Base-by-base conservation (phyloP, 192 early-diverging fungal species). In the Backusella westeae region DNA sequence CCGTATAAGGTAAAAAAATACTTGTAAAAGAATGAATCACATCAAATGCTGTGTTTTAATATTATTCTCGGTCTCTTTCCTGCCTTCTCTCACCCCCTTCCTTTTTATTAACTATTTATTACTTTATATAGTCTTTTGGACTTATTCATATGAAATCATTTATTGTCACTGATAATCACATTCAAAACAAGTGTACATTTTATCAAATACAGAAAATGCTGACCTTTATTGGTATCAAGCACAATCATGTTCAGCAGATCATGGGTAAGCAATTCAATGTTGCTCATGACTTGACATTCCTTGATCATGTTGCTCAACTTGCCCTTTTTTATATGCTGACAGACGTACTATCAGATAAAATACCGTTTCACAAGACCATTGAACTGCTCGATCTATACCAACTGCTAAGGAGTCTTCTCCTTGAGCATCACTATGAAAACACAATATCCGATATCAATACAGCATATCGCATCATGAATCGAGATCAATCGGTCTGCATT, bases 161-260 rank as follows among this genome's bases (percentile, higher is more conserved):
- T 42, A 29, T 15, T 39, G 41, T 46, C 12, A 72, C 23, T 32
- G 70, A 72, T 49, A 29, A 72, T 46, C 39, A 42, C 34, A 38
- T 14, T 12, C 56, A 63, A 14, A 29, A 23, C 21, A 63, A 63
- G n/a, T 74, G 72, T 34, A 74, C 72, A 19, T 63, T 32, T 38
- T 75, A 77, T 67, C 69, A 77, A 65, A n/a, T 77, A 29, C 67
- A 77, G 36, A 34, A 29, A n/a, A 46, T 77, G 17, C 70, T 77
- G 14, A 52, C 53, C 1, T 77, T 77, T 34, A 77, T 77, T 65
- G 76, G 76, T 10, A 34, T 35, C 10, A 77, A 77, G n/a, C 69
- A 77, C 34, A 23, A 32, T 65, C 76, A 77, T 34, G 39, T 34
- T 15, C 59, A 72, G 21, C 59, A 72, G 38, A 53, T 72, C 59